These are phyloP conservation scores for Uronychia setigera DNA, from an alignment of 73 alveolate genomes.

Conservation along the genomic window DNA sequence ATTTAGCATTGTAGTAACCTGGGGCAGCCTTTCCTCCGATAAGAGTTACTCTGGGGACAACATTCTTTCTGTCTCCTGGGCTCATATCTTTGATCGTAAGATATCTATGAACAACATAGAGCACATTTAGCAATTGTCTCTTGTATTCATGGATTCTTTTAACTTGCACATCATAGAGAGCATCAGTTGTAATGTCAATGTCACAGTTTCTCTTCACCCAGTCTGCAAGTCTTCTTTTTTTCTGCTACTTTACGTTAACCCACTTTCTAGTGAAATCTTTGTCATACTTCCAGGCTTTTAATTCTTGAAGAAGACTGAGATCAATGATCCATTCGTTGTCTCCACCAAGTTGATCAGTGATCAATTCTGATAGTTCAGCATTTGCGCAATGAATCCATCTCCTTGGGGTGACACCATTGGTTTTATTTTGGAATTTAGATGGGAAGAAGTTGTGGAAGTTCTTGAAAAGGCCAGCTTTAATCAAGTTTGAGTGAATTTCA, in stretches of 20 bases:
- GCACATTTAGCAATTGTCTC: slow-evolving; percentile 93
- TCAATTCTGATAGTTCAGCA: slow-evolving; percentile 90
- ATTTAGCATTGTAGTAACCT: slow-evolving; percentile 97
- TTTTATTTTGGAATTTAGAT: slow-evolving; percentile 76
- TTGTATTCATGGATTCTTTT: slow-evolving; percentile 98
- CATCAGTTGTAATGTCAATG: slow-evolving; percentile 63
- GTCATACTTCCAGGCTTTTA: slow-evolving; percentile 65
- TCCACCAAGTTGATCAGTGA: slow-evolving; percentile 78
- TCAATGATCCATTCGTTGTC: slow-evolving; percentile 89
- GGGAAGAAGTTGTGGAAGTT: slow-evolving; percentile 87
- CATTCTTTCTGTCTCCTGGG: slow-evolving; percentile 70
- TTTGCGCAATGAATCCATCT: slow-evolving; percentile 99
- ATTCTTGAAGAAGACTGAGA: slow-evolving; percentile 61
- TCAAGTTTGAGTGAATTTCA: slow-evolving; percentile 81
- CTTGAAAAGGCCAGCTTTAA: slow-evolving; percentile 77
- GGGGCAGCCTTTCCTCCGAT: slow-evolving; percentile 99
- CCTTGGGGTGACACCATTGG: slow-evolving; percentile 99
- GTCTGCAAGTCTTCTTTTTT: slow-evolving; percentile 77
- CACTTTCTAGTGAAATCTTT: slow-evolving; percentile 69
- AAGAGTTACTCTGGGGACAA: slow-evolving; percentile 86
- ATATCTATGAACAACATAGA: slow-evolving; percentile 85
- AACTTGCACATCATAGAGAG: slow-evolving; percentile 81
- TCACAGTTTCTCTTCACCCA: slow-evolving; percentile 83
- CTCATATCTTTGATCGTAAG: slow-evolving; percentile 76
- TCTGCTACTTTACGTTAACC: slow-evolving; percentile 75